Base-by-base conservation (phyloP, 441 rosid genomes). In the Pelargonium cotyledonis region DNA sequence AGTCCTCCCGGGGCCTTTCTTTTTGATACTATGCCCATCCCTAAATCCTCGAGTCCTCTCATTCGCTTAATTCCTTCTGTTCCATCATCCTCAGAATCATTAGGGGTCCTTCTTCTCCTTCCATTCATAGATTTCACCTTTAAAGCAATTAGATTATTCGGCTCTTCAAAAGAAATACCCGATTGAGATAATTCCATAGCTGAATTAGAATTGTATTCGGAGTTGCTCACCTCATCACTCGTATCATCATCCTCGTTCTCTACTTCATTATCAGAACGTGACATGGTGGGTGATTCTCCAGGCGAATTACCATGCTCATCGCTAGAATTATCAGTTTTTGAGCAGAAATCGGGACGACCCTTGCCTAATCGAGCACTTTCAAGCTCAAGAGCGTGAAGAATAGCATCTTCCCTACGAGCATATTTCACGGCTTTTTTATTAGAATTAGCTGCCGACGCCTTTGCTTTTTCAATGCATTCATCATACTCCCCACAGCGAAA, bases 71-170 rank as follows among this genome's bases (percentile, higher is more conserved):
- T 84, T 73, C 97, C 89, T 84, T 85, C 98, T 63, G 82, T 85
- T 65, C 99, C 99, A 83, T 95, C 99, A 80, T 95, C 99, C 82
- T 90, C 98, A 0, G 96, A 95, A 79, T 92, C 98, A 78, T 92
- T 92, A 14, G 96, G 97, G 21, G 96, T 92, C 80, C 83, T 86
- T 79, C 96, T 89, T 74, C 92, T 88, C 88, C 83, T 87, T 69
- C 75, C 86, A 60, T 65, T 81, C 65, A 71, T 61, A 74, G 89
- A 66, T 69, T 76, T 88, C 81, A 77, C 79, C 80, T 83, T 89
- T 51, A 77, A 71, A 77, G 77, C 80, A 74, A 75, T 81, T 43
- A 57, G 46, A 68, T 70, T 79, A 69, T 76, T 85, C 35, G 86
- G 79, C 76, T 86, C 92, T 78, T 86, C 87, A 67, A 83, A 86